These are phyloP conservation scores for Populus hybrid DNA, from an alignment of 441 rosid species.

Conservation along the genomic window DNA sequence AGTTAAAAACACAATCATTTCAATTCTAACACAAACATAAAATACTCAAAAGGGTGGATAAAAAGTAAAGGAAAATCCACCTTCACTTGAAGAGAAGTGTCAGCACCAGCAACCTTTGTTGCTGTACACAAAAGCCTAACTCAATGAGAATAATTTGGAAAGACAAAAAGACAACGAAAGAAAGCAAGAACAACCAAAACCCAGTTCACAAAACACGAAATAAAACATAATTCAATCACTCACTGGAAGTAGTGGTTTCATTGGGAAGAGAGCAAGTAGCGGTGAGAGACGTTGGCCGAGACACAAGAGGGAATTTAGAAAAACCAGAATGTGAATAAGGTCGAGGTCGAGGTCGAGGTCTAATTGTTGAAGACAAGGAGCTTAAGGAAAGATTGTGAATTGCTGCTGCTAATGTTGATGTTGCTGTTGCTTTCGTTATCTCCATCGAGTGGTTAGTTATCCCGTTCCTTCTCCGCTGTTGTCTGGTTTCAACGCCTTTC, in stretches of 20 bases:
- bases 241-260: slow-evolving; percentile 35
- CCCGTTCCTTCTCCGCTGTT: not conserved
- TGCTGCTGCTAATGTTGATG: not conserved
- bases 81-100: slow-evolving; percentile 23
- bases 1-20: slow-evolving; percentile 18
- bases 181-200: not conserved
- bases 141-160: not conserved
- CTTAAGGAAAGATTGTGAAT: slow-evolving; percentile 15
- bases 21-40: not conserved
- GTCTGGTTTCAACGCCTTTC: not conserved
- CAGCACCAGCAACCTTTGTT: slow-evolving; percentile 14
- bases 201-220: not conserved
- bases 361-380: not conserved
- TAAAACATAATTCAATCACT: slow-evolving; percentile 12
- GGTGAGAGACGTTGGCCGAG: slow-evolving; percentile 21
- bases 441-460: not conserved
- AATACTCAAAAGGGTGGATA: not conserved
- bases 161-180: not conserved
- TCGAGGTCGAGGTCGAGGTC: not conserved
- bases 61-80: slow-evolving; percentile 1
- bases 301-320: slow-evolving; percentile 13
- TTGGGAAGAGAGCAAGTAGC: slow-evolving; percentile 38
- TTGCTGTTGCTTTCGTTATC: not conserved
- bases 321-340: slow-evolving; percentile 11
- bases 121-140: not conserved